A percentile compares a stretch with the other conserved stretches of the same genome.
Conservation (phyloP, 495 filamentous ascomycete genomes). For the Margaritispora aquatica region DNA sequence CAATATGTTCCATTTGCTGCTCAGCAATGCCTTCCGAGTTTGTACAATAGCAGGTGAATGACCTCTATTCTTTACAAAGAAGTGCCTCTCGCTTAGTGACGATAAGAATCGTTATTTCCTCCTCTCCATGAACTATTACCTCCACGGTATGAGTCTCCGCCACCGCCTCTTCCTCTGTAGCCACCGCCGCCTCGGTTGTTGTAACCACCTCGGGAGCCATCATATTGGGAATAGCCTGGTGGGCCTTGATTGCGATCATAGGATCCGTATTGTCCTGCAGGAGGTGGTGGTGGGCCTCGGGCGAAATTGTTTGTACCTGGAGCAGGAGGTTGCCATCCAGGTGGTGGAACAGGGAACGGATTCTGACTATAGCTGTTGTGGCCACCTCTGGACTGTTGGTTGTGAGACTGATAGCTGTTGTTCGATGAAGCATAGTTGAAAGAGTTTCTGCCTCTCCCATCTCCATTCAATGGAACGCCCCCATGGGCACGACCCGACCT, state of each 20-base stretch:
- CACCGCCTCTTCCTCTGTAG: neutral
- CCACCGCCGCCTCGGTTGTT: neutral
- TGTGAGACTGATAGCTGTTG: conserved; percentile 3
- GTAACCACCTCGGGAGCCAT: conserved; percentile 15
- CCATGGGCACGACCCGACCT: conserved; percentile 41
- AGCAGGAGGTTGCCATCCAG: conserved; percentile 37
- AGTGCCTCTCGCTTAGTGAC: too few species aligned
- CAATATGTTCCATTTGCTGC: neutral
- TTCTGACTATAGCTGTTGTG: conserved; percentile 28
- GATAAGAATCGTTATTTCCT: neutral
- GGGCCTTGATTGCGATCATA: conserved; percentile 22
- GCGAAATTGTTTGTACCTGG: conserved; percentile 37
- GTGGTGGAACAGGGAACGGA: conserved; percentile 28
- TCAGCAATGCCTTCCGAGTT: neutral
- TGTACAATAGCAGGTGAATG: too few species aligned
- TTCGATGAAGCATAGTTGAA: conserved; percentile 38
- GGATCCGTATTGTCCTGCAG: conserved; percentile 28
- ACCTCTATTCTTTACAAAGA: too few species aligned
- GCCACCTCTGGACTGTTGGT: conserved; percentile 15
- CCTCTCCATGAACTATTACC: neutral
- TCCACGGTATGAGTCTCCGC: conserved; percentile 6
- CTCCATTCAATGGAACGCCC: conserved; percentile 51
- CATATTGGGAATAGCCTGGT: conserved; percentile 6
- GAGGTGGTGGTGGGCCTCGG: conserved; percentile 37
- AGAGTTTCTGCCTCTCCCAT: conserved; percentile 43